These are phyloP conservation scores for Naganishia albida DNA, from an alignment of 1,284 basidiomycete species.

Conservation along the genomic window DNA sequence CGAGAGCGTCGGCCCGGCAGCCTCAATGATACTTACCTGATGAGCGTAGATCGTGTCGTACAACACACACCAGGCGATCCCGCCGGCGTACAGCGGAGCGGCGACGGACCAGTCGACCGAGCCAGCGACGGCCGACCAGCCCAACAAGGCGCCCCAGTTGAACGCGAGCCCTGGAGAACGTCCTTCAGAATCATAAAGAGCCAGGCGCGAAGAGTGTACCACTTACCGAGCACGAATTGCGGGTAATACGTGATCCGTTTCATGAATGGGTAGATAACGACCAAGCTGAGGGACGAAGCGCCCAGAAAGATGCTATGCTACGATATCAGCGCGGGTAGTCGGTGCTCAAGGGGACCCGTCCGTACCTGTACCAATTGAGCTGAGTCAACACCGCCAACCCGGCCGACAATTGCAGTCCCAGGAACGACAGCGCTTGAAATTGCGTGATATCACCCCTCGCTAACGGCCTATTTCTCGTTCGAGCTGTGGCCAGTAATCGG, in stretches of 20 bases:
- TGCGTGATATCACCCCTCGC: slow-evolving; percentile 79
- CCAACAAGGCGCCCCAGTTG: slow-evolving; percentile 95
- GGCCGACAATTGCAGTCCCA: slow-evolving; percentile 76
- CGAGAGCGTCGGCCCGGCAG: not conserved
- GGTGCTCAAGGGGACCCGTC: not conserved
- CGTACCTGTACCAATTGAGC: slow-evolving; percentile 88
- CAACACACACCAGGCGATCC: slow-evolving; percentile 88
- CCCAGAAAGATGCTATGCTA: slow-evolving; percentile 77
- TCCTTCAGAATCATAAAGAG: too few relatives aligned
- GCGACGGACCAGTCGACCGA: slow-evolving; percentile 78
- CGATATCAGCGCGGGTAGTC: not conserved
- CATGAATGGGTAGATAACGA: slow-evolving; percentile 93
- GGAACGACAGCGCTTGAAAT: slow-evolving; percentile 76
- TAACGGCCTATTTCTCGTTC: slow-evolving; percentile 69
- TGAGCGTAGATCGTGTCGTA: slow-evolving; percentile 99
- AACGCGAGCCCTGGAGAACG: slow-evolving; percentile 74
- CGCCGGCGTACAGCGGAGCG: slow-evolving; percentile 85
- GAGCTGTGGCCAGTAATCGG: slow-evolving; percentile 53
- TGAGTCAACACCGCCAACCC: slow-evolving; percentile 90
- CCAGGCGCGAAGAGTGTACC: too few relatives aligned
- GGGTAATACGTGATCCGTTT: slow-evolving; percentile 97
- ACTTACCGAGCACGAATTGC: slow-evolving; percentile 82
- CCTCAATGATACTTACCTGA: slow-evolving; percentile 62
- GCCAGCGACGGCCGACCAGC: slow-evolving; percentile 92
- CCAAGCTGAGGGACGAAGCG: slow-evolving; percentile 82